Evolutionary conservation across 1,284 basidiomycete species (phyloP).

Genomic region (Ganoderma leucocontextum): DNA sequence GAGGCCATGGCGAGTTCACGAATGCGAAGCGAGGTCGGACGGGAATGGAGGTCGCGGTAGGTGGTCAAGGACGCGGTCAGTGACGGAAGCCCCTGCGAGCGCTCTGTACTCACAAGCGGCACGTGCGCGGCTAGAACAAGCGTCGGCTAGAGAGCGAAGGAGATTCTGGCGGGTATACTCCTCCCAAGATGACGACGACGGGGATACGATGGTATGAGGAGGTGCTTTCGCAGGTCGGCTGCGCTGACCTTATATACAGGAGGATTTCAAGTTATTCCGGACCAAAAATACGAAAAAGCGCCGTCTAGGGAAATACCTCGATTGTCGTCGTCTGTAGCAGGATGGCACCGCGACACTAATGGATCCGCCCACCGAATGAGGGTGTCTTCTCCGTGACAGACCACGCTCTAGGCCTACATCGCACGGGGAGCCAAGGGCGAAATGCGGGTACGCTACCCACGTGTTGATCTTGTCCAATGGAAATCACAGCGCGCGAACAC

Average conservation of each 20-base stretch:
- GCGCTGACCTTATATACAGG: neutral
- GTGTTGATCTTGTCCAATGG: constrained; percentile 25
- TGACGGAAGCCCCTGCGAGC: constrained; percentile 10
- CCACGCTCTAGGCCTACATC: constrained; percentile 18
- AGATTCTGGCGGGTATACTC: neutral
- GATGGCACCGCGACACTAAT: constrained; percentile 14
- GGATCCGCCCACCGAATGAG: constrained; percentile 23
- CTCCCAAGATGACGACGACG: neutral
- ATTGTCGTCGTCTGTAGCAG: neutral
- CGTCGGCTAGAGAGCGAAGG: neutral
- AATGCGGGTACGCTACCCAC: constrained; percentile 22
- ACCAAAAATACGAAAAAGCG: constrained; percentile 9
- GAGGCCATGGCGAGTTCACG: constrained; percentile 40
- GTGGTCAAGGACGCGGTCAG: constrained; percentile 7
- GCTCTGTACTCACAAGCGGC: constrained; percentile 17
- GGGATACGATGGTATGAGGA: neutral
- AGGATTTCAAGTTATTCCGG: neutral
- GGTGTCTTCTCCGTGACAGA: constrained; percentile 21
- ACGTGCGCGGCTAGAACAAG: neutral
- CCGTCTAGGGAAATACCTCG: neutral
- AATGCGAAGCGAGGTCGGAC: constrained; percentile 7
- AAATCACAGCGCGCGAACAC: constrained; percentile 6
- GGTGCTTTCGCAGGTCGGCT: neutral
- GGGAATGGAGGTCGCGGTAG: constrained; percentile 13
- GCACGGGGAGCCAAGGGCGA: constrained; percentile 13